A percentile compares a stretch with the other conserved stretches of the same genome.
phyloP scores from a whole-genome alignment of 2,329 filamentous ascomycete species.

The Monilinia laxa region DNA sequence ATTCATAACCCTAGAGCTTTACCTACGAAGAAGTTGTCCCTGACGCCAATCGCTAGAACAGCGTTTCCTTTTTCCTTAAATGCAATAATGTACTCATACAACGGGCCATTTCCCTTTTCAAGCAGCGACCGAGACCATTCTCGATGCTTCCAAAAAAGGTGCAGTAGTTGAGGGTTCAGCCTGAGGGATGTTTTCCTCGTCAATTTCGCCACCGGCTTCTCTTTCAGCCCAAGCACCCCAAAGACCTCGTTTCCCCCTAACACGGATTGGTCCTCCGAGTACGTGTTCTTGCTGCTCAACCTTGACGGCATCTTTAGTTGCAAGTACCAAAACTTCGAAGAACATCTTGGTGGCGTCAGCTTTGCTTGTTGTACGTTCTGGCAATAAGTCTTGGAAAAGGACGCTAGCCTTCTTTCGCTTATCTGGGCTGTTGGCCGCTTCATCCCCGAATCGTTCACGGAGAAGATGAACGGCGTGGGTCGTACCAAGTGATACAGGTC shows the following conservation, averaged over 20 bases:
- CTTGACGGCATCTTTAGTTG: constrained; percentile 97
- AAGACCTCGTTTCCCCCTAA: constrained; percentile 89
- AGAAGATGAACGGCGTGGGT: constrained; percentile 95
- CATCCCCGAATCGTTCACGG: constrained; percentile 78
- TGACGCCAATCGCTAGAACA: constrained; percentile 14
- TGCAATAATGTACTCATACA: constrained; percentile 20
- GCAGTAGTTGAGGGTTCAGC: constrained; percentile 6
- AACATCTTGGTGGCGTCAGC: constrained; percentile 99
- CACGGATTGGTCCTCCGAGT: constrained; percentile 76
- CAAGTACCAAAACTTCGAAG: constrained; percentile 92
- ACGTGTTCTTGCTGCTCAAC: constrained; percentile 76
- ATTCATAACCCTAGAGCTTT: constrained; percentile 15
- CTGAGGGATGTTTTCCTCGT: constrained; percentile 29
- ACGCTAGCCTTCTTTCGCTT: constrained; percentile 75
- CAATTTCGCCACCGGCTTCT: constrained; percentile 63
- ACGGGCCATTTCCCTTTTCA: background rate
- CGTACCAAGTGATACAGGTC: constrained; percentile 84
- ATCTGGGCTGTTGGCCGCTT: constrained; percentile 65
- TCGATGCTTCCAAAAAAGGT: constrained; percentile 22
- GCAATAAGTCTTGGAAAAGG: constrained; percentile 87
- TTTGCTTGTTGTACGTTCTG: constrained; percentile 75
- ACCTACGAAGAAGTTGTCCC: constrained; percentile 3
- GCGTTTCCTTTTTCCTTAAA: constrained; percentile 15
- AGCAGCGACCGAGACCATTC: constrained; percentile 18
- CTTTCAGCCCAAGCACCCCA: constrained; percentile 96